Base-by-base conservation (phyloP, 2,329 filamentous ascomycete species). In the Paracamarosporium sp. region DNA sequence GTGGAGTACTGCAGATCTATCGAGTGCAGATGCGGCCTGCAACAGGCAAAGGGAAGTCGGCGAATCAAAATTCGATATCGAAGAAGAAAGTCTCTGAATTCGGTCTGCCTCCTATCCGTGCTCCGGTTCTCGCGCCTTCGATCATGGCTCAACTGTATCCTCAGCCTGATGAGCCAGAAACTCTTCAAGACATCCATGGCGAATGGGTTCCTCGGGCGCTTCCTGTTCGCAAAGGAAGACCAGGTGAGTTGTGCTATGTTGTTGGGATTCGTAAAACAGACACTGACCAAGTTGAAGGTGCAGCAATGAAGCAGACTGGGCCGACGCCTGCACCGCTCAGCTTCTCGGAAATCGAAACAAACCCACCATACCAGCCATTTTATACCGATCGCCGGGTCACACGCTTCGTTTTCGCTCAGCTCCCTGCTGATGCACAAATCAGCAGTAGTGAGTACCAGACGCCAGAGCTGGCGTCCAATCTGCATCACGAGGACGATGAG, bases 281-380 rank as follows among this genome's bases (percentile, higher is more conserved):
- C 15, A 4, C 47, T 40, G n/a, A 40, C 31, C 20, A 28, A 8
- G 4, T 1, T 15, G 5, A 7, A 47, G 48, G 35, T 13, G n/a
- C 24, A 46, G 46, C 25, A 55, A 22, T 20, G 65, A 66, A 57
- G 53, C 50, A 17, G 27, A 17, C 50, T 6, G 57, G 40, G 1
- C 51, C 63, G 2, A 58, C 69, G 1, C 76, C 91, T 79, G 73
- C 90, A 15, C 74, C 74, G 15, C 59, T 76, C 22, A 76, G 73
- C 80, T 73, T 93, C 86, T 92, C 92, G 5, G 93, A 97, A 80
- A 96, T 97, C 63, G 95, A 99, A 72, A 97, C 94, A 1, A 97
- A 94, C 70, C 91, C 93, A 4, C 92, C 94, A 2, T 98, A 97
- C 68, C 93, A 97, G 69, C 94, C 95, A 1, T 97, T 98, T 80